These are phyloP conservation scores for Dipodascus albidus DNA, from an alignment of 805 yeast genomes.

Conservation along the genomic window DNA sequence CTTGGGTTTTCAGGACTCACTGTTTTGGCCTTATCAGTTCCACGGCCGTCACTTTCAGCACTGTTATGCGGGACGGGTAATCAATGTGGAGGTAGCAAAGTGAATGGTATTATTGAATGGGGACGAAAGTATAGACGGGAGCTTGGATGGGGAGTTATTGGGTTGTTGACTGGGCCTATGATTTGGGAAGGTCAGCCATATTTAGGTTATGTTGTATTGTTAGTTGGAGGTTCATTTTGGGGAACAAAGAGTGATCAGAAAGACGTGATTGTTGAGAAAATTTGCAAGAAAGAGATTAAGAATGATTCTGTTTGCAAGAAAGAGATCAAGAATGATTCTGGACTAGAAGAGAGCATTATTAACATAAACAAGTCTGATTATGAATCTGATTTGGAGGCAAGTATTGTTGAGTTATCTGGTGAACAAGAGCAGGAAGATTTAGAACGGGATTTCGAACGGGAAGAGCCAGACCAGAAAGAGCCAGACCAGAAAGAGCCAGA, in stretches of 20 bases:
- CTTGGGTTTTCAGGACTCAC: not conserved
- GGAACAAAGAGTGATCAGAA: too few relatives aligned
- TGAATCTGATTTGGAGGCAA: not conserved
- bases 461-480: not conserved
- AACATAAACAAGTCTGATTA: not conserved
- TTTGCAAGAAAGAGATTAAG: not conserved
- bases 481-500: too few relatives aligned
- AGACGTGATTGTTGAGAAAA: too few relatives aligned
- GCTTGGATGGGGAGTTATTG: not conserved
- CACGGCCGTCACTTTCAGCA: not conserved
- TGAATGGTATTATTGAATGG: not conserved
- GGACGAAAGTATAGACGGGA: not conserved
- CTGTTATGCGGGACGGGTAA: too few relatives aligned
- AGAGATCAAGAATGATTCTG: not conserved
- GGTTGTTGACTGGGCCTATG: not conserved
- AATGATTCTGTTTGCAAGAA: not conserved
- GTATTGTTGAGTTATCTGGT: not conserved
- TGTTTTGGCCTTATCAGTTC: not conserved
- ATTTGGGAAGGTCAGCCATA: not conserved
- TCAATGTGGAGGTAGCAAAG: too few relatives aligned
- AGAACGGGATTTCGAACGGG: not conserved
- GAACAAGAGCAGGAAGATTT: not conserved
- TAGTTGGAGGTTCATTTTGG: not conserved
- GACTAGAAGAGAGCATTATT: not conserved
- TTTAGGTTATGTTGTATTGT: not conserved